Percentiles rank a stretch among this genome's conserved stretches.
These are phyloP conservation scores for Collybia sordida DNA, from an alignment of 768 basidiomycete genomes.

Conservation along the genomic window DNA sequence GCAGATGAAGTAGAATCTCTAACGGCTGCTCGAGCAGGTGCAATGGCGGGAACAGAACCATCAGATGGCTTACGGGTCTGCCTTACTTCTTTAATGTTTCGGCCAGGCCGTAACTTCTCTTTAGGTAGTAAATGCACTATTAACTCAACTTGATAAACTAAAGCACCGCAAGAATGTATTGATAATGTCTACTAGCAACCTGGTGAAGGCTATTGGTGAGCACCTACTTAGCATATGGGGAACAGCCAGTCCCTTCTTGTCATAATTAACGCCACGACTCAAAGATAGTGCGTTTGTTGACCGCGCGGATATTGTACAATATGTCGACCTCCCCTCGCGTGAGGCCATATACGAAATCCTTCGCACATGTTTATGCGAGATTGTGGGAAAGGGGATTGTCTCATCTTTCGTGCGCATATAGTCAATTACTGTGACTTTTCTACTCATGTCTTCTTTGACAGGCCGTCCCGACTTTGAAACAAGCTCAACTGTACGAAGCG, in stretches of 20 bases:
- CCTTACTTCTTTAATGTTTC: not conserved
- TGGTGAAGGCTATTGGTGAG: slow-evolving; percentile 85
- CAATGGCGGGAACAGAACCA: slow-evolving; percentile 94
- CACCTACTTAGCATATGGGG: too few species aligned
- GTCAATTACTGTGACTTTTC: not conserved
- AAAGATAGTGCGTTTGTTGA: slow-evolving; percentile 94
- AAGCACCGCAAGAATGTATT: slow-evolving; percentile 92
- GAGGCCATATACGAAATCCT: slow-evolving; percentile 95
- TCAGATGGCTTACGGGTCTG: slow-evolving; percentile 88
- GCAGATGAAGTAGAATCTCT: slow-evolving; percentile 95
- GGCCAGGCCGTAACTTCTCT: not conserved
- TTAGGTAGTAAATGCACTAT: slow-evolving; percentile 95
- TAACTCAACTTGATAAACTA: slow-evolving; percentile 96
- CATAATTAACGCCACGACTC: too few species aligned
- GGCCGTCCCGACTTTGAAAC: slow-evolving; percentile 61
- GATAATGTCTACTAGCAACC: slow-evolving; percentile 95
- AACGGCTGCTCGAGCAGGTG: slow-evolving; percentile 91
- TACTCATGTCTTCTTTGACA: slow-evolving; percentile 23
- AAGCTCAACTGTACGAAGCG: slow-evolving; percentile 58
- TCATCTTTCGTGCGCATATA: slow-evolving; percentile 50
- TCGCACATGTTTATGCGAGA: slow-evolving; percentile 76
- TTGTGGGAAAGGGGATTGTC: slow-evolving; percentile 74
- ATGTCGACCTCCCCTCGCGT: slow-evolving; percentile 85
- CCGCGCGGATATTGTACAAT: slow-evolving; percentile 95
- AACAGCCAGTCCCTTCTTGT: too few species aligned